phyloP scores from a whole-genome alignment of 257 asterid species.

The Solanum etuberosum region DNA sequence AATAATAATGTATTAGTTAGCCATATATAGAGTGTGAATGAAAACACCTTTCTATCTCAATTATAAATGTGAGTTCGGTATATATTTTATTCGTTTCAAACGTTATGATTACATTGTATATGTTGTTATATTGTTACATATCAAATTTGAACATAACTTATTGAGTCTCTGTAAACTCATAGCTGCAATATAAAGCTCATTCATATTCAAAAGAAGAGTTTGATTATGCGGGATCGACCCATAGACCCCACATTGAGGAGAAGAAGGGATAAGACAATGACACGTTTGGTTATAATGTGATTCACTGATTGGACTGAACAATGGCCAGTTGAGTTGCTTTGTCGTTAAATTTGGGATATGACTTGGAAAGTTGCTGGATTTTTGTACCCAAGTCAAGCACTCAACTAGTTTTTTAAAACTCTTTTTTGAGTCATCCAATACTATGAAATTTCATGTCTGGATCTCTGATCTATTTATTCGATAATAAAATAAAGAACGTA shows the following conservation, averaged over 20 bases:
- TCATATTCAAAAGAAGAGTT: background rate
- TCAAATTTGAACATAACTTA: background rate
- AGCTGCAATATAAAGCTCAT: background rate
- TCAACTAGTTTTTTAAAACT: background rate
- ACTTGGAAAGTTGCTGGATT: background rate
- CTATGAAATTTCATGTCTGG: background rate
- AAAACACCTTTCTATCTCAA: too few species aligned
- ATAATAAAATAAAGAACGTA: too few species aligned
- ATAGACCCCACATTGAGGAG: background rate
- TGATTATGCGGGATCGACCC: background rate
- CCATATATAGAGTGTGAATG: too few species aligned
- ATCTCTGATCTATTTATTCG: too few species aligned
- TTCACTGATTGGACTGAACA: background rate
- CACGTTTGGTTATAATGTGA: background rate
- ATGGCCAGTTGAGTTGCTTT: background rate
- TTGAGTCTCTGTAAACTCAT: too few species aligned
- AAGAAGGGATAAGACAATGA: background rate
- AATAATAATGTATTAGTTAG: too few species aligned
- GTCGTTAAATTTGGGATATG: background rate
- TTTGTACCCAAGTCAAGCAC: background rate
- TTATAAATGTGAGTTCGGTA: too few species aligned
- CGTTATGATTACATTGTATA: accelerated
- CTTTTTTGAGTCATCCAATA: background rate
- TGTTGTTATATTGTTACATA: background rate
- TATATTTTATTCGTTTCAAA: too few species aligned